Evolutionary conservation across 768 basidiomycete species (phyloP).

Genomic region (Termitomyces sp.): DNA sequence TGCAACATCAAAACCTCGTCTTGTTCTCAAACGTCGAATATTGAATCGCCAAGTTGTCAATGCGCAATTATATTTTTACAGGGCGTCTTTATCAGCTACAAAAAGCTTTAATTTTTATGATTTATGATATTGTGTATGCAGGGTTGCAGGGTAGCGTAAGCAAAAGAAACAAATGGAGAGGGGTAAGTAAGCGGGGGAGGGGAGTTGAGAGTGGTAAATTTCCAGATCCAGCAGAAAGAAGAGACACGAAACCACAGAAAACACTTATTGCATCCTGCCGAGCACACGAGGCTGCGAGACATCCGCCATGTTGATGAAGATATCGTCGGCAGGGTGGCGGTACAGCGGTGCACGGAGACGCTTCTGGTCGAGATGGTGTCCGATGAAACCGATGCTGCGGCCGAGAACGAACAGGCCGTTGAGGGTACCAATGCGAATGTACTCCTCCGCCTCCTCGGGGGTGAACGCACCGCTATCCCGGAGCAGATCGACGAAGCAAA

Average conservation of each 20-base stretch:
- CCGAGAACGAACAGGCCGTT: slow-evolving; percentile 98
- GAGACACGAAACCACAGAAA: neutral
- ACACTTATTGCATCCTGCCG: slow-evolving; percentile 1
- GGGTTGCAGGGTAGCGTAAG: neutral
- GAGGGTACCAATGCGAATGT: slow-evolving; percentile 93
- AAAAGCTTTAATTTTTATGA: slow-evolving; percentile 9
- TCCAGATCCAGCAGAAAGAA: neutral
- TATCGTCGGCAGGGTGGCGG: slow-evolving; percentile 92
- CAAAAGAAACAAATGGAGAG: neutral
- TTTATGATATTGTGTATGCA: neutral
- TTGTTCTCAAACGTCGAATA: neutral
- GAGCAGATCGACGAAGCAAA: slow-evolving; percentile 93
- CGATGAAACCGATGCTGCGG: slow-evolving; percentile 96
- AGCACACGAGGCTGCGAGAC: slow-evolving; percentile 77
- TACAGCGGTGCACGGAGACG: slow-evolving; percentile 88
- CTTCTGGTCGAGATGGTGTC: slow-evolving; percentile 96
- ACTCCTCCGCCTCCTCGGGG: slow-evolving; percentile 93
- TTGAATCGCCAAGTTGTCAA: neutral
- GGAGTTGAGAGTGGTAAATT: neutral
- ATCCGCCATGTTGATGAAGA: slow-evolving; percentile 93
- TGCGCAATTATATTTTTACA: slow-evolving; percentile 1
- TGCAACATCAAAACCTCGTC: too few species aligned
- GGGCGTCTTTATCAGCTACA: neutral
- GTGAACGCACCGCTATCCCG: slow-evolving; percentile 92
- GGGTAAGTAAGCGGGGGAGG: neutral